Evolutionary conservation across 257 asterid genomes (phyloP).

Genomic region (Paraleonurus japonicus): DNA sequence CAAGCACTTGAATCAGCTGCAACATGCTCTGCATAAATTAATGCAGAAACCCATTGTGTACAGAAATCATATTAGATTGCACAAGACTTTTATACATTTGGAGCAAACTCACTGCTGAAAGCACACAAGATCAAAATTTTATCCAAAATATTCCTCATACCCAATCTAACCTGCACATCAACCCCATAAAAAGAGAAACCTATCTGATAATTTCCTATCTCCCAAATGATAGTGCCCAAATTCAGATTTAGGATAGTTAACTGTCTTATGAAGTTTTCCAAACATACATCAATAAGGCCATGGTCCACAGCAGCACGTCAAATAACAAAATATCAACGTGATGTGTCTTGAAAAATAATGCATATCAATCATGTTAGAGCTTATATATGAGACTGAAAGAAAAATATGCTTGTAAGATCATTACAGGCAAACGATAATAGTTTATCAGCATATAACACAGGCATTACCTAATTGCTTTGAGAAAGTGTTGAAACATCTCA

Average conservation of each 20-base stretch:
- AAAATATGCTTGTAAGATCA: background rate
- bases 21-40: background rate
- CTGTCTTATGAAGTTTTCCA: background rate
- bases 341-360: conserved; percentile 6
- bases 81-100: background rate
- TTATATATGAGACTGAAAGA: conserved; percentile 6
- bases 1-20: background rate
- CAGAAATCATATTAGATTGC: conserved; percentile 6
- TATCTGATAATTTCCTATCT: background rate
- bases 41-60: background rate
- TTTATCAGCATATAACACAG: background rate
- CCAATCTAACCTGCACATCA: background rate
- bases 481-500: conserved; percentile 88
- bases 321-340: background rate
- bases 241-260: conserved; percentile 3
- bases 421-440: conserved; percentile 9
- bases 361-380: background rate
- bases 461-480: conserved; percentile 69
- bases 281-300: background rate
- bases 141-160: background rate
- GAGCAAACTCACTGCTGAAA: background rate
- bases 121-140: background rate
- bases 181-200: background rate
- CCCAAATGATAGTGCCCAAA: background rate
- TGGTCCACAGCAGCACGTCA: background rate